Evolutionary conservation across 768 basidiomycete species (phyloP).

Genomic region (Inosperma sp.): DNA sequence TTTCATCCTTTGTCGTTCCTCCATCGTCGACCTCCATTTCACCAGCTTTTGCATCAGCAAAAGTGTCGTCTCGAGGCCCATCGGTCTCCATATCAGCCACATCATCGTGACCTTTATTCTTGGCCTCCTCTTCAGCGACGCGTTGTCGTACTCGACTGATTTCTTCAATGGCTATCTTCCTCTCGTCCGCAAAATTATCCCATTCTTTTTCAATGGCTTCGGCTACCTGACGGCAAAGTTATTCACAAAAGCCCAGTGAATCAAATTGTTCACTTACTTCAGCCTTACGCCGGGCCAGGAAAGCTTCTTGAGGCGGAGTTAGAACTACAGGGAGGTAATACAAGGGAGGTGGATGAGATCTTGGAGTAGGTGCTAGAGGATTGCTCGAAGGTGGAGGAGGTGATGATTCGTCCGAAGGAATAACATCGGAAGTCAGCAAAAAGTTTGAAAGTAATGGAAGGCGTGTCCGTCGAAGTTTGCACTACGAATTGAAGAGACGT

Average conservation of each 20-base stretch:
- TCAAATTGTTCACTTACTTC: constrained; percentile 41
- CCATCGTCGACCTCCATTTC: constrained; percentile 41
- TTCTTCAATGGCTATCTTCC: constrained; percentile 53
- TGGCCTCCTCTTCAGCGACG: constrained; percentile 61
- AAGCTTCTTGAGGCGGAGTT: constrained; percentile 64
- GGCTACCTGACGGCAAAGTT: constrained; percentile 39
- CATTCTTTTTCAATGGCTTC: constrained; percentile 69
- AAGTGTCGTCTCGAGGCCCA: constrained; percentile 14
- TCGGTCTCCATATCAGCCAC: constrained; percentile 39
- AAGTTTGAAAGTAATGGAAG: constrained; percentile 73
- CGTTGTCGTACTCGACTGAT: constrained; percentile 56
- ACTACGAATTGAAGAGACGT: constrained; percentile 35
- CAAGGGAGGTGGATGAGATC: constrained; percentile 70
- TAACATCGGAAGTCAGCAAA: constrained; percentile 66
- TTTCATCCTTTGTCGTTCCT: constrained; percentile 27
- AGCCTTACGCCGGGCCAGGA: constrained; percentile 55
- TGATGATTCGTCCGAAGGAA: constrained; percentile 41
- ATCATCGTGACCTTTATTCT: constrained; percentile 38
- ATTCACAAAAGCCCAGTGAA: background rate
- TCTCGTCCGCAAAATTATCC: constrained; percentile 58
- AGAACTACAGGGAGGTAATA: constrained; percentile 74
- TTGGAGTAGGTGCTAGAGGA: constrained; percentile 45
- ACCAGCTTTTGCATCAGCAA: constrained; percentile 19
- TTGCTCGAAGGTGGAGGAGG: constrained; percentile 30
- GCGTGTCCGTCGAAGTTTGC: constrained; percentile 67